Evolutionary conservation across 2,329 filamentous ascomycete species (phyloP), one percentile per base, ranked within the genome.

Genomic region (Curvularia eragrostidis): DNA sequence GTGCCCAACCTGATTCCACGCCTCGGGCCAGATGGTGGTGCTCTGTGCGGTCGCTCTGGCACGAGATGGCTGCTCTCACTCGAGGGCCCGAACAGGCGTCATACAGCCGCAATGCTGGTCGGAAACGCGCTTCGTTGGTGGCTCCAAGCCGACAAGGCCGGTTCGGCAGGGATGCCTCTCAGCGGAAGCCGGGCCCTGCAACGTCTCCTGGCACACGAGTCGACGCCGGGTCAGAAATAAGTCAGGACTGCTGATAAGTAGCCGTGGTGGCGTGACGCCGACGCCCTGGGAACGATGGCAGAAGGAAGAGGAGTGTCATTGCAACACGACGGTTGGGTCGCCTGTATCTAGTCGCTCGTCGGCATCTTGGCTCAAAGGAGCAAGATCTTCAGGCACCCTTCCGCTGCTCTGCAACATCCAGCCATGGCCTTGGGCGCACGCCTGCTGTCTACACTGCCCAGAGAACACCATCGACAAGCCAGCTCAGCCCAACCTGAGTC

Each of bases 381-480:
- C 43, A 50, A 46, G 53, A 64, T 64, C 61, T 64, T 59, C 61
- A 62, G 59, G 59, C 56, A 64, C 61, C 32, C 32, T 36, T 7
- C 32, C 52, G 21, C 53, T 24, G n/a, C 30, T 34, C 15, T 43
- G 49, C 39, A 50, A 44, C 52, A 49, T 41, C 41, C 41, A 34
- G 36, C 19, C 18, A 24, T 21, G 24, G 19, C 46, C 23, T 12
- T 21, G 12, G 26, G 30, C 21, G 19, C 23, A 46, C 26, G 48
- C 30, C 36, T 30, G 15, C 10, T 49, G 34, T 24, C 7, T 36
- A 6, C 39, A 24, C 46, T 39, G 43, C 48, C 28, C 26, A 34
- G 28, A 44, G 39, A 21, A 26, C 28, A 36, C 32, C 19, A 23
- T 53, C 24, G 32, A 38, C 30, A 38, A 19, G 50, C 36, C 51